Base-by-base conservation (phyloP, 805 yeast species). In the Candida argentea region DNA sequence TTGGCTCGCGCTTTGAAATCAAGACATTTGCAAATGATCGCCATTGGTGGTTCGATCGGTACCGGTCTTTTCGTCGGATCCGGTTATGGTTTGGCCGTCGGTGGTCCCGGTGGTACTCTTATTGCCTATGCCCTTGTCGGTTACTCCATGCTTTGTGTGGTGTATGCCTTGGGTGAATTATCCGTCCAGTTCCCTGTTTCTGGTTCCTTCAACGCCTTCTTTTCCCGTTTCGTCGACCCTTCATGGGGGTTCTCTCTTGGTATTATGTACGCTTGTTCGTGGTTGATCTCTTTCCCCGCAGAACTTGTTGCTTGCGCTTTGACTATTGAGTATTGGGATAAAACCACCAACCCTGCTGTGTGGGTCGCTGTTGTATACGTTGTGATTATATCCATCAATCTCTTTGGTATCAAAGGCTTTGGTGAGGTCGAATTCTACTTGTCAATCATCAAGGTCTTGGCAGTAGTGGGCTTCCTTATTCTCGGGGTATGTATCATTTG, bases 1-100 rank as follows among this genome's bases (percentile, higher is more conserved):
- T 50, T 60, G 41, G 60, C 60, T 30, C 42, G 63, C 33, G 50
- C 59, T 8, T 52, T 61, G 40, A 57, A 57, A 37, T 38, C 55
- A 24, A 53, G 63, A 46, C 86, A 78, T 39, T 70, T 77, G 35
- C 67, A 73, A 35, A 72, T 81, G 73, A 78, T 83, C 43, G 85
- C 93, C 22, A 63, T 84, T 31, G 91, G 91, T 33, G 86, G 91
- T 30, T 78, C 89, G 28, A 77, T 83, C 34, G 95, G 94, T 45
- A 77, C 91, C 5, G 84, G 83, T 42, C 56, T 76, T 32, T 65
- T 67, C 41, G 54, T 61, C 18, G 68, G 70, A 18, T 50, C 62
- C 24, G 73, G 73, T 26, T 54, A 55, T 22, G 59, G 58, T 2
- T 44, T 62, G 34, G 35, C 53, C 14, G 32, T 37, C 6, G 59